Evolutionary conservation across 805 yeast species (phyloP).

Genomic region (Candida michaelii): DNA sequence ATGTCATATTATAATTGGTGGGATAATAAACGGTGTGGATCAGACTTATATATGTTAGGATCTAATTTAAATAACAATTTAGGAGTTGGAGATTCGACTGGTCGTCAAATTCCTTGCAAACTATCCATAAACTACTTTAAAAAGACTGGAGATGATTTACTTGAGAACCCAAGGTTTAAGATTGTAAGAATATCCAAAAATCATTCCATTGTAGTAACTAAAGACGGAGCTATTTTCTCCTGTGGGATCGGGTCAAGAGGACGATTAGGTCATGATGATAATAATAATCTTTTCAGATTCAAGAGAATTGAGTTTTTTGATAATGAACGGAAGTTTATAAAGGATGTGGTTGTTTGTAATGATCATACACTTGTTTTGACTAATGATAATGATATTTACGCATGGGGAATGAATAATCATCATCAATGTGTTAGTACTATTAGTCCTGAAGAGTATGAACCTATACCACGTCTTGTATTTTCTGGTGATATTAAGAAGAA

Average conservation of each 20-base stretch:
- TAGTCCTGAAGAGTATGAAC: constrained; percentile 27
- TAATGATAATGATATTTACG: constrained; percentile 49
- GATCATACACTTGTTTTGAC: constrained; percentile 68
- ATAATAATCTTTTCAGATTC: constrained; percentile 42
- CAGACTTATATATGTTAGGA: constrained; percentile 62
- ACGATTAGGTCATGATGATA: constrained; percentile 60
- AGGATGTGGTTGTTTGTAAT: constrained; percentile 51
- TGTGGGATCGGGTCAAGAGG: constrained; percentile 74
- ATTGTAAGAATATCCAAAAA: constrained; percentile 58
- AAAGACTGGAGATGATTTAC: constrained; percentile 10
- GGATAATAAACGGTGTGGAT: constrained; percentile 50
- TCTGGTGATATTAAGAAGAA: constrained; percentile 44
- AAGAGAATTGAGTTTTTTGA: constrained; percentile 40
- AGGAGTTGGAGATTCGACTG: constrained; percentile 66
- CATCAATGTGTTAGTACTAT: constrained; percentile 55
- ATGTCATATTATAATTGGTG: constrained; percentile 35
- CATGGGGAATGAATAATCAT: constrained; percentile 78
- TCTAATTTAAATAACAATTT: constrained; percentile 60
- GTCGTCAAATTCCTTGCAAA: constrained; percentile 39
- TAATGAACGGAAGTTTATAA: constrained; percentile 21
- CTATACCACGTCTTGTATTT: constrained; percentile 39
- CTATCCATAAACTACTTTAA: constrained; percentile 31
- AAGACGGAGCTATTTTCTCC: constrained; percentile 52
- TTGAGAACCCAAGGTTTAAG: constrained; percentile 44
- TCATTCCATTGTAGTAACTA: constrained; percentile 62